Conservation (phyloP, 345 rosid genomes). For the Combretum micranthum region DNA sequence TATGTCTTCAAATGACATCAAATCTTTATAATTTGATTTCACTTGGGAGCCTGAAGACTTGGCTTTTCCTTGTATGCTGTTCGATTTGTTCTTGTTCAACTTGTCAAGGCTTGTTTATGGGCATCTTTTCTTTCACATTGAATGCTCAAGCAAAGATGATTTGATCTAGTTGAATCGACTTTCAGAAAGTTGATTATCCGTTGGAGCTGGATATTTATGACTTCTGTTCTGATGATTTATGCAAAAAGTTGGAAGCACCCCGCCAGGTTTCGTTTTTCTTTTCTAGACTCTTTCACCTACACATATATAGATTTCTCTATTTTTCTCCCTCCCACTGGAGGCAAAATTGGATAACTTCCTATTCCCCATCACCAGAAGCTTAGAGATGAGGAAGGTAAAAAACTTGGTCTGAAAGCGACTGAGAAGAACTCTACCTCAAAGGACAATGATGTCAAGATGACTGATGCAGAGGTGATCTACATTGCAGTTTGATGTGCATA, state of each 20-base stretch:
- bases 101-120: too few relatives aligned
- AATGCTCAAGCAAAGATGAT: too few relatives aligned
- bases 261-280: constrained; percentile 49
- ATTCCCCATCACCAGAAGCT: constrained; percentile 36
- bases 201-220: constrained; percentile 88
- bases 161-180: not conserved
- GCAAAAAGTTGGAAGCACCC: constrained; percentile 69
- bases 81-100: not conserved
- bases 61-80: not conserved
- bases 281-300: not conserved
- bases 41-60: not conserved
- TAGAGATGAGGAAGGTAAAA: constrained; percentile 85
- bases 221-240: constrained; percentile 82
- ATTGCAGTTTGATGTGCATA: too few relatives aligned
- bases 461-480: constrained; percentile 58
- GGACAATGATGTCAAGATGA: constrained; percentile 64
- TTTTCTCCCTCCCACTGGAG: not conserved
- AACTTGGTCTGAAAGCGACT: constrained; percentile 55
- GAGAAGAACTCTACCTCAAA: constrained; percentile 50
- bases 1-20: not conserved
- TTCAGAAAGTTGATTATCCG: constrained; percentile 96
- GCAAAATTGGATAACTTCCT: not conserved
- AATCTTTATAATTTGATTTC: not conserved
- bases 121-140: constrained; percentile 3
- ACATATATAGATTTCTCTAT: not conserved